Evolutionary conservation across 225 moss, liverwort and hornwort species (phyloP).

Genomic region (Pleurozium schreberi): DNA sequence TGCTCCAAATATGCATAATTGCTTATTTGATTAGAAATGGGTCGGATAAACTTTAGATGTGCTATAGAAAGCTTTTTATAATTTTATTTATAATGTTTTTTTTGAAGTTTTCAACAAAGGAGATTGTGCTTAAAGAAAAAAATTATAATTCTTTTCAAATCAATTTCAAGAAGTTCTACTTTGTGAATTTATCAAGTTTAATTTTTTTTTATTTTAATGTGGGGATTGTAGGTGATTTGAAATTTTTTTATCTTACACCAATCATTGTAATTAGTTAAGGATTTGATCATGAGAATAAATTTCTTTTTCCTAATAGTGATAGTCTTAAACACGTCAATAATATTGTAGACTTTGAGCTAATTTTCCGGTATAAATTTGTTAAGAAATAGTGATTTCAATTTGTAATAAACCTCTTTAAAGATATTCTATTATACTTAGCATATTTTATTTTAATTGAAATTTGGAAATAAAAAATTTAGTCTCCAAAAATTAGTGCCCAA

Average conservation of each 20-base stretch:
- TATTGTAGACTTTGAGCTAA: not conserved
- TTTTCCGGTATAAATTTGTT: not conserved
- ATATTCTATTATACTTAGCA: not conserved
- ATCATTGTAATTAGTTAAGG: not conserved
- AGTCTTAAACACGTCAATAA: not conserved
- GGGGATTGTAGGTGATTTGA: not conserved
- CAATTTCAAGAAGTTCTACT: not conserved
- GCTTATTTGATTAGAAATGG: too few species aligned
- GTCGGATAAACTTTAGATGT: too few species aligned
- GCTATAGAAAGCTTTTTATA: not conserved
- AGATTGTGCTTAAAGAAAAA: not conserved
- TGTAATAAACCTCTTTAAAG: not conserved
- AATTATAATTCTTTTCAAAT: not conserved
- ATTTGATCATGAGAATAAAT: not conserved
- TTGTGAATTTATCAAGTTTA: not conserved
- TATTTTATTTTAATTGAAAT: too few species aligned
- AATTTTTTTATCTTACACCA: not conserved
- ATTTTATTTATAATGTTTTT: too few species aligned
- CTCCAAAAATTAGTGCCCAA: accelerated
- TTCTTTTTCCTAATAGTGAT: too few species aligned
- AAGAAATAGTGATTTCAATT: not conserved
- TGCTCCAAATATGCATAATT: too few species aligned
- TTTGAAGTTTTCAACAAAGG: not conserved
- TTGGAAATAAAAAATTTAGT: not conserved
- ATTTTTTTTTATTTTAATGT: not conserved